A percentile compares a stretch with the other conserved stretches of the same genome.
phyloP scores from a whole-genome alignment of 257 asterid species.

The Fraxinus americana region DNA sequence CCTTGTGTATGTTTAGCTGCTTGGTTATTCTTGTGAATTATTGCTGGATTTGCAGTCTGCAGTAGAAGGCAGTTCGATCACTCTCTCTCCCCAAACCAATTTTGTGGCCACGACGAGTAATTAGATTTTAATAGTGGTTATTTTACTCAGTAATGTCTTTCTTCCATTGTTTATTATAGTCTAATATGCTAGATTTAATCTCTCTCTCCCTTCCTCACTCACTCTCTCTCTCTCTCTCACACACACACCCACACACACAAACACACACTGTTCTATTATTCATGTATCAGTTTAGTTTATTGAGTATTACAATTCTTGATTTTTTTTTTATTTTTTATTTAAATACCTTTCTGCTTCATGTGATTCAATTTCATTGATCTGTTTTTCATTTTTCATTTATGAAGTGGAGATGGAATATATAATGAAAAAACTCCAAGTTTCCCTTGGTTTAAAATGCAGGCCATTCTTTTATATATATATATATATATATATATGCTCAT shows the following conservation, averaged over 20 bases:
- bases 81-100: not conserved
- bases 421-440: not conserved
- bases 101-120: not conserved
- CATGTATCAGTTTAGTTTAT: slow-evolving; percentile 4
- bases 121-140: slow-evolving; percentile 4
- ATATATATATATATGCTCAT: not conserved
- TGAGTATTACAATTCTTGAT: not conserved
- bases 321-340: too few relatives aligned
- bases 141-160: slow-evolving; percentile 20
- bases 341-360: not conserved
- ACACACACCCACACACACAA: slow-evolving; percentile 12
- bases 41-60: slow-evolving; percentile 20
- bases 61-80: slow-evolving; percentile 1
- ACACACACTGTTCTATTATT: slow-evolving; percentile 11
- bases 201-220: too few relatives aligned
- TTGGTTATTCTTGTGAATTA: slow-evolving; percentile 13
- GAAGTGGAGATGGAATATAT: not conserved
- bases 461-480: not conserved
- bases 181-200: not conserved
- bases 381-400: not conserved
- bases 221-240: not conserved
- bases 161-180: slow-evolving; percentile 13
- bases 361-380: not conserved
- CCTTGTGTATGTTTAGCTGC: slow-evolving; percentile 4
- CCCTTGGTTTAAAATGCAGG: not conserved